Evolutionary conservation across 129 eudicot genomes (phyloP), one percentile per base, ranked within the genome.

Genomic region (Tagetes erecta): DNA sequence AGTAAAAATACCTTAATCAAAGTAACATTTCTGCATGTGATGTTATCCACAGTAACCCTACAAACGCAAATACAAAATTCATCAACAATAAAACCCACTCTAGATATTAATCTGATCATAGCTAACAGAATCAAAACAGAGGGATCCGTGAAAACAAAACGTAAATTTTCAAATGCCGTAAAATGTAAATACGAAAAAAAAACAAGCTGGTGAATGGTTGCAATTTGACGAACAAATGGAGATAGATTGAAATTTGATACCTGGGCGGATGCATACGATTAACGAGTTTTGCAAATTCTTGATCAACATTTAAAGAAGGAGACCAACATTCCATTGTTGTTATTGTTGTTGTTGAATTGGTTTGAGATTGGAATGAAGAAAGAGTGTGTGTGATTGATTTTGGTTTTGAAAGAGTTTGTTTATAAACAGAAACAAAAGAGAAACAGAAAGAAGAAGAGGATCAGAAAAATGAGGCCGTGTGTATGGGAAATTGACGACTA

Each of bases 251-350:
- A 59, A 20, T 20, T 20, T 20, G 1, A 2, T 72, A 87, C 97
- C 93, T 85, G 56, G 97, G 97, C 57, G 97, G 97, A 78, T 92
- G 86, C 89, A 92, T 89, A 64, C 97, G 92, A 78, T 73, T 56
- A 6, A 87, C 88, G 44, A 92, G 92, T 83, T 92, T 92, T 64
- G 89, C 93, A 49, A 92, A 92, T 80, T 92, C 97, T 37, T 85
- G 91, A 74, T 83, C 82, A 37, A 84, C 91, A 58, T 82, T 74
- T 52, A 87, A 37, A 5, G 96, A 87, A 67, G 89, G 71, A 50
- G 83, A 59, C 95, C 91, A 86, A 72, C 73, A 78, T 51, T 89
- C 93, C 97, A 92, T 92, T 80, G 49, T 80, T 76, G 30, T 68
- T 60, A 52, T 30, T 40, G 30, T 68, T 60, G 63, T 30, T 40